Base-by-base conservation (phyloP, 495 filamentous ascomycete genomes). In the Cenococcum geophilum region DNA sequence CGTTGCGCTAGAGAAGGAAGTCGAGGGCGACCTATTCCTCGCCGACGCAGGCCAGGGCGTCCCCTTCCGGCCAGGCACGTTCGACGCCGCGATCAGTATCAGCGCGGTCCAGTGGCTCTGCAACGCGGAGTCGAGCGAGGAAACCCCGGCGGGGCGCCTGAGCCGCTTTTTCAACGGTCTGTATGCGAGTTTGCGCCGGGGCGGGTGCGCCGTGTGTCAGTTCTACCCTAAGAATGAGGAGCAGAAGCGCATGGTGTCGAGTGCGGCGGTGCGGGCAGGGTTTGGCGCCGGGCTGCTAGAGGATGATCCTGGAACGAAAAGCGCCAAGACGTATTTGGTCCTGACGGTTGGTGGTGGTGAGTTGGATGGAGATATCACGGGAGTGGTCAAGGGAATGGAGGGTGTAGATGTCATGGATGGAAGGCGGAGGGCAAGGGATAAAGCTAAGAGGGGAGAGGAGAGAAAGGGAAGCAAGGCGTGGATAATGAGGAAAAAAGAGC, bases 91-190 rank as follows among this genome's bases (percentile, higher is more conserved):
- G 14, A 89, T 98, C 64, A 89, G 85, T 68, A 97, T 98, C 68
- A 88, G 83, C 73, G 93, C 93, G 1, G 88, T 98, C 32, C 93
- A 98, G 72, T 98, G 93, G 93, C 80, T 98, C 5, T 98, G 93
- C 73, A 97, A 96, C 76, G 93, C 91, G 18, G 95, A 97, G 70
- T 85, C 82, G 55, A 87, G 82, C 67, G 89, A 95, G 18, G 91
- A 92, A 9, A 86, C 81, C 10, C 83, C 90, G 0, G 79, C 86
- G 25, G 87, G 87, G 9, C 79, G 95, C 16, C 70, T 98, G 49
- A 77, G 80, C 32, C 79, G 93, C 34, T 98, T 98, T 65, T 98
- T 98, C 68, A 86, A 89, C 60, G 89, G 89, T n/a, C 76, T 98
- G 6, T 97, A 96, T 74, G 83, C 88, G 21, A 86, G 83, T 72